Conservation (phyloP, 208 protist species). For the Zelonia costaricensis region DNA sequence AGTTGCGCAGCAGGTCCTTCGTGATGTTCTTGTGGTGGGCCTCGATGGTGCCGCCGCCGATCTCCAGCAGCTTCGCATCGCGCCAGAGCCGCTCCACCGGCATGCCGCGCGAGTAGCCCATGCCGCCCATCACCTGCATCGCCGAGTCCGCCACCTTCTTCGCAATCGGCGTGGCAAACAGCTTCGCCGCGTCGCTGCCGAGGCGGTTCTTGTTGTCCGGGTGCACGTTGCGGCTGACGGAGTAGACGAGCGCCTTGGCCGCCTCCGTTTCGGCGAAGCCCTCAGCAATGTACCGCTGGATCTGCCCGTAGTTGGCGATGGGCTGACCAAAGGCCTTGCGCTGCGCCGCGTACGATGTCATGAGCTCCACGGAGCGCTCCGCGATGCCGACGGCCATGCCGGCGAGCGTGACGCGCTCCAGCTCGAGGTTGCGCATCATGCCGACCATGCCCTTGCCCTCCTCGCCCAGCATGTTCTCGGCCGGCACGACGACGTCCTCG, state of each 20-base stretch:
- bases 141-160: conserved; percentile 94
- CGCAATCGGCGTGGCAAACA: conserved; percentile 93
- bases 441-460: conserved; percentile 62
- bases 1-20: conserved; percentile 59
- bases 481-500: conserved; percentile 60
- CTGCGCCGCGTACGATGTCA: conserved; percentile 87
- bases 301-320: conserved; percentile 93
- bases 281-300: conserved; percentile 96
- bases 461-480: conserved; percentile 68
- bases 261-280: conserved; percentile 92
- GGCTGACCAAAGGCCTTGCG: conserved; percentile 92
- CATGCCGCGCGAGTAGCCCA: conserved; percentile 96
- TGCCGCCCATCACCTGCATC: conserved; percentile 95
- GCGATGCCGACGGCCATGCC: conserved; percentile 88
- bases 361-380: conserved; percentile 71
- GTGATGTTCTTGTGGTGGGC: conserved; percentile 86
- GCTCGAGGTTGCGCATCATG: conserved; percentile 88
- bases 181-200: conserved; percentile 93
- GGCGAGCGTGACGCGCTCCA: conserved; percentile 76
- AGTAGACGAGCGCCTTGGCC: conserved; percentile 90
- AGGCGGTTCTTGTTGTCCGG: conserved; percentile 61
- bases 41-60: conserved; percentile 82
- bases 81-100: conserved; percentile 94
- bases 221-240: conserved; percentile 74
- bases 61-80: conserved; percentile 97